Percentiles rank a stretch among this genome's conserved stretches.
Conservation (phyloP, 345 rosid genomes). For the Boechera retrofracta region DNA sequence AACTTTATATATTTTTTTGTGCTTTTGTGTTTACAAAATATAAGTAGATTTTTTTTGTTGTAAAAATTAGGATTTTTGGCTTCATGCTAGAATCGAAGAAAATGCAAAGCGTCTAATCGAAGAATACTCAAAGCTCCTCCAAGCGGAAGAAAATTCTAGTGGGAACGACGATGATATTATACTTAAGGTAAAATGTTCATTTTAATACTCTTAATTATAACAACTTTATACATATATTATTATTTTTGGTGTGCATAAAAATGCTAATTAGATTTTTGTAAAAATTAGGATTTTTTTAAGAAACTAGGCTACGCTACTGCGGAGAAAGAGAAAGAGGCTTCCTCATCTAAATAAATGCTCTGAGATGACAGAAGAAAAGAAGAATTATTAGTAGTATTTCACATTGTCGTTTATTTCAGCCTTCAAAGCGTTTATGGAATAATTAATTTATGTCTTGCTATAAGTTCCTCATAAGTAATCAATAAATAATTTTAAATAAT, state of each 20-base stretch:
- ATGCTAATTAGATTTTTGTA: background rate
- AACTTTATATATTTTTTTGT: background rate
- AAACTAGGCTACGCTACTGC: background rate
- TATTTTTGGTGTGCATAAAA: too few species aligned
- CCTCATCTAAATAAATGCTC: background rate
- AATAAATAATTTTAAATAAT: background rate
- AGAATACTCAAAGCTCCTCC: too few species aligned
- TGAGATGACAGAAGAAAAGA: background rate
- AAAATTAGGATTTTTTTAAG: background rate
- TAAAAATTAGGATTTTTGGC: too few species aligned
- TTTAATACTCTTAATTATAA: too few species aligned
- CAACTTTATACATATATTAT: too few species aligned
- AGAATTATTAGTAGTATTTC: background rate
- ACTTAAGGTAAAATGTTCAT: too few species aligned
- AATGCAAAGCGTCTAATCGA: too few species aligned
- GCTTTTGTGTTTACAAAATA: background rate
- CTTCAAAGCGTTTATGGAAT: background rate
- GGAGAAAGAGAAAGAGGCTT: background rate
- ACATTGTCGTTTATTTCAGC: background rate
- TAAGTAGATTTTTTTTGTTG: background rate
- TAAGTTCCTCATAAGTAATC: background rate
- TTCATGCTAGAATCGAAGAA: too few species aligned
- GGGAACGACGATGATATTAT: too few species aligned
- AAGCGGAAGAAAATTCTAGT: too few species aligned
- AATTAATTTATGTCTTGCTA: background rate